Evolutionary conservation across 257 asterid species (phyloP), one percentile per base, ranked within the genome.

Genomic region (Ligustrum vulgare): DNA sequence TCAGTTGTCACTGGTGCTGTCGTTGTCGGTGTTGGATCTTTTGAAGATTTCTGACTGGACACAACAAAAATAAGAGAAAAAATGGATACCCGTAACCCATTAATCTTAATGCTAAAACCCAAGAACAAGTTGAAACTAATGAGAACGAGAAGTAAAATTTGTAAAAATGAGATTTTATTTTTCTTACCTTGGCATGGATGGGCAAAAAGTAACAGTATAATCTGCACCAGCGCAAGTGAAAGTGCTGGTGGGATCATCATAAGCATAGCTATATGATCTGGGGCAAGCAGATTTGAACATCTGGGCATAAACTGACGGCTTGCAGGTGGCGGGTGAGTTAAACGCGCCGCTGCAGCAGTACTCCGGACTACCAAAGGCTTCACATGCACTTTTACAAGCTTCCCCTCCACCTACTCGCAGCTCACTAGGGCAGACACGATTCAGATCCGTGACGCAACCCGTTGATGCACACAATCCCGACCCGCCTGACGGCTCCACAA

Each of bases 191-290:
- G 98, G 89, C 86, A 82, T 83, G 65, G 96, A 87, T 15, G 98
- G 98, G 76, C 98, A 93, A 80, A 91, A 91, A 4, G 97, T 93
- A 39, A 93, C 70, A 16, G 94, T 87, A 75, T 93, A 93, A 75
- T 90, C 98, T 8, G 98, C 98, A 11, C 89, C 91, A 63, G 96
- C 76, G 80, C 98, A 93, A 11, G 98, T 93, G 81, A 93, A 93
- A 41, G 98, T 93, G 85, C 98, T 93, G 2, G 96, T 93, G 32
- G 98, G 97, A 79, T 93, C 98, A 72, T 93, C 98, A 62, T 93
- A 93, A 23, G 98, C 98, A 74, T 93, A 93, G 88, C 98, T 93
- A 9, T 93, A 93, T 0, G 98, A 91, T 70, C 97, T 87, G 9
- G 97, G 98, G 54, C 97, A 93, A 0, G 86, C 93, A 20, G 84